Percentiles rank a stretch among this genome's conserved stretches.
Evolutionary conservation across 169 alveolate species (phyloP).

Genomic region (Cryptosporidium meleagridis): DNA sequence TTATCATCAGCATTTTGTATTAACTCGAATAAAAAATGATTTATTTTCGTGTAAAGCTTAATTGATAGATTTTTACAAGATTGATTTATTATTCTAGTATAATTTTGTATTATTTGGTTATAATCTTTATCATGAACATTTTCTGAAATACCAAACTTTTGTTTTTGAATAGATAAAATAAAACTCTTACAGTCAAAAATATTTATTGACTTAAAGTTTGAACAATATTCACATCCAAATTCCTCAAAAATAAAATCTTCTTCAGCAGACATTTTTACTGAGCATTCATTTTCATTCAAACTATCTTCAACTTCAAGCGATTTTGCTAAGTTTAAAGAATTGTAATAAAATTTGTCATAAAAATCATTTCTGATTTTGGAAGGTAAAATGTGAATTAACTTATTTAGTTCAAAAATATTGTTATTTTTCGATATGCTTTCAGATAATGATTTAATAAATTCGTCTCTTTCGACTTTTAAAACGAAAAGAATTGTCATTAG

Average conservation of each 20-base stretch:
- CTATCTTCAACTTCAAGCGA: neutral
- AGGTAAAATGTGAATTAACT: neutral
- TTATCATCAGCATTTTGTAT: conserved; percentile 82
- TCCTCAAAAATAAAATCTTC: neutral
- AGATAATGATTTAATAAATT: neutral
- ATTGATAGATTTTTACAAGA: conserved; percentile 65
- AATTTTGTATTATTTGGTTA: neutral
- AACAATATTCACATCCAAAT: neutral
- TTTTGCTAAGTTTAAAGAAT: neutral
- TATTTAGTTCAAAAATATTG: conserved; percentile 10
- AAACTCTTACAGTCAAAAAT: neutral
- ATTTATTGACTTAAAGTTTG: neutral
- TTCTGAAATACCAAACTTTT: conserved; percentile 21
- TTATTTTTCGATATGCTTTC: neutral
- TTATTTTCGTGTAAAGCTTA: conserved; percentile 67
- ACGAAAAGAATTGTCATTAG: neutral
- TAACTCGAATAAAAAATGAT: conserved; percentile 75
- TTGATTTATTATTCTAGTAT: conserved; percentile 18
- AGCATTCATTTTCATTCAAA: neutral
- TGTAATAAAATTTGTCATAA: neutral
- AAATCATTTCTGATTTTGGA: neutral
- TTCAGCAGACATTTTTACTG: neutral
- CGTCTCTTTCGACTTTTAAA: neutral
- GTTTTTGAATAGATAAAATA: neutral
- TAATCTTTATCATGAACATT: neutral